Base-by-base conservation (phyloP, 495 filamentous ascomycete genomes). In the Aspergillus diversus region DNA sequence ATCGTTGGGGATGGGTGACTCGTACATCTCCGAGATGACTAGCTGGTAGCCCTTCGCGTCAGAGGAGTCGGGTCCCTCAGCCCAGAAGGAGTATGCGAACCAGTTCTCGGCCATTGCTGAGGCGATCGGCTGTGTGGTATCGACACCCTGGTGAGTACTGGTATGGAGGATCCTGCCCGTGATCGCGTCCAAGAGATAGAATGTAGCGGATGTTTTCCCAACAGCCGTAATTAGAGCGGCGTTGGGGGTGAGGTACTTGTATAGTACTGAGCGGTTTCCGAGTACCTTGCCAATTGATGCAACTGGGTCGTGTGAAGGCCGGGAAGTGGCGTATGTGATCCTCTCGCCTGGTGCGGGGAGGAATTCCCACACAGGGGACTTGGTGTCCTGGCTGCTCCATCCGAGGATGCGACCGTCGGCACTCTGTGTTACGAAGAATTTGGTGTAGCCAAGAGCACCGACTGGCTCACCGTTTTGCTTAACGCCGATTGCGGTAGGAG, bases 161-260 rank as follows among this genome's bases (percentile, higher is more conserved):
- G 89, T 84, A 71, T 93, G 77, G 4, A 99, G 80, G 21, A 97
- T 74, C 52, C 86, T 81, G 46, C 96, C 96, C 17, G 93, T 93
- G 7, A 96, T 85, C 2, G 90, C 89, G 73, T 98, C 93, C 42
- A 99, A 78, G 21, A 98, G 82, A 66, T 96, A 92, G 64, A 97
- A 83, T 1, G 86, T 86, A 7, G 89, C 87, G 2, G 81, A 73
- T 27, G 76, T 74, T 37, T 87, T 82, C 57, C 89, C 78, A 16
- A 87, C 79, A 7, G 92, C 84, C 1, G 91, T 91, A 55, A 97
- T 80, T 0, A 97, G 85, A 7, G 93, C 79, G 5, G 93, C 80
- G 74, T 98, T 97, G 1, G 91, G 89, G 76, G 93, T 95, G 31
- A 99, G 79, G 73, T 97, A 97, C 78, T 99, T 99, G 85, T 98